Percentiles rank a stretch among this genome's conserved stretches.
These are phyloP conservation scores for Diplocarpon mali DNA, from an alignment of 2,329 filamentous ascomycete species.

Conservation along the genomic window DNA sequence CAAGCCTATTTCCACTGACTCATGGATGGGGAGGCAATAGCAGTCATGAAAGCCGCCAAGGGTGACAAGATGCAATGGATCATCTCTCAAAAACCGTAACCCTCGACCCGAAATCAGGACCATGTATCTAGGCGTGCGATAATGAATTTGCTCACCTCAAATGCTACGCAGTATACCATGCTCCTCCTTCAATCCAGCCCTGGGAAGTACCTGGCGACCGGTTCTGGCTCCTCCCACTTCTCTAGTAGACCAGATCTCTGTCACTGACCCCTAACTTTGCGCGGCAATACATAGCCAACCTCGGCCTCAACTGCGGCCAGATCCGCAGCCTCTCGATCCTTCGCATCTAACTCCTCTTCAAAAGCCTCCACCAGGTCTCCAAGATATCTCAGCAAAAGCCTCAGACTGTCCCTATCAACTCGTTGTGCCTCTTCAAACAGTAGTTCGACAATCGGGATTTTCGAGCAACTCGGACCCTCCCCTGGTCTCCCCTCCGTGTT, in stretches of 20 bases:
- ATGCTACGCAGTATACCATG: not conserved
- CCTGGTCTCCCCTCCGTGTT: not conserved
- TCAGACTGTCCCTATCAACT: not conserved
- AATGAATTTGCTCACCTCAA: not conserved
- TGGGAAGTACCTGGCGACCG: not conserved
- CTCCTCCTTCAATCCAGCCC: not conserved
- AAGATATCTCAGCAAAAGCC: not conserved
- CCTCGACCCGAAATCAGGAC: no score
- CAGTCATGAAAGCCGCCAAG: no score
- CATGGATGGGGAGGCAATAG: no score
- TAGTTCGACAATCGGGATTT: constrained; percentile 1
- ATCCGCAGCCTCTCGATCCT: not conserved
- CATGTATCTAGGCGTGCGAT: not conserved
- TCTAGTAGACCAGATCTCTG: not conserved
- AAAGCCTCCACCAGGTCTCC: not conserved
- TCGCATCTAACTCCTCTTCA: not conserved
- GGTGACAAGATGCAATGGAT: no score
- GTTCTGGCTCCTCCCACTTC: not conserved
- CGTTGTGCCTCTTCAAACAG: not conserved
- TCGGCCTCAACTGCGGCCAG: not conserved
- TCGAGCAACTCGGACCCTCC: not conserved
- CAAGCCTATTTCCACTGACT: no score
- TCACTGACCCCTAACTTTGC: not conserved
- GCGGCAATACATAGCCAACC: not conserved
- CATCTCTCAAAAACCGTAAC: no score